These are phyloP conservation scores for Aspergillus neoniger DNA, from an alignment of 2,329 filamentous ascomycete genomes.

Conservation along the genomic window DNA sequence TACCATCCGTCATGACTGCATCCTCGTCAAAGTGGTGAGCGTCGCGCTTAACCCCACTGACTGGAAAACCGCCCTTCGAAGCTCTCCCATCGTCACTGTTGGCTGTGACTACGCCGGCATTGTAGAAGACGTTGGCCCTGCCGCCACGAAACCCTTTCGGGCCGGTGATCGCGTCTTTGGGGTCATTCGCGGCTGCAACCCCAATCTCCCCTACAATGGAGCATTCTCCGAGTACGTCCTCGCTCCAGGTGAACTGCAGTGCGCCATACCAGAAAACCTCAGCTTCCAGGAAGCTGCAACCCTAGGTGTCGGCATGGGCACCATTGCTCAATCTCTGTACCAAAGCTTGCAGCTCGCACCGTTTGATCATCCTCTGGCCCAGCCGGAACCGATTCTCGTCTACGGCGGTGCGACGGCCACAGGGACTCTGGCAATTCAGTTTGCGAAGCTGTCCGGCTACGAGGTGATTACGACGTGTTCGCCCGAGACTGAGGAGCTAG, in stretches of 20 bases:
- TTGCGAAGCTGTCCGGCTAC: conserved; percentile 39
- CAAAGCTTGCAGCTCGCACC: conserved; percentile 32
- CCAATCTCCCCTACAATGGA: conserved; percentile 37
- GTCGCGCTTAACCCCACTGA: conserved; percentile 3
- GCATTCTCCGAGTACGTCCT: conserved; percentile 57
- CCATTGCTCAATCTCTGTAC: conserved; percentile 51
- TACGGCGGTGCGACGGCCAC: conserved; percentile 45
- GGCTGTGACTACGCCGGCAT: conserved; percentile 4
- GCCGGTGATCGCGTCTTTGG: conserved; percentile 56
- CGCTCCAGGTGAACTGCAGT: conserved; percentile 51
- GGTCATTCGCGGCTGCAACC: conserved; percentile 16
- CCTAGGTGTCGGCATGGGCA: conserved; percentile 53
- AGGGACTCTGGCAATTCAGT: conserved; percentile 41
- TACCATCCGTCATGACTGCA: not conserved
- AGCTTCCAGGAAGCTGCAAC: conserved; percentile 56
- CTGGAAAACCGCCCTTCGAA: not conserved
- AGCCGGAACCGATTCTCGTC: conserved; percentile 33
- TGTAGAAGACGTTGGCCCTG: conserved; percentile 41
- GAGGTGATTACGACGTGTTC: conserved; percentile 37
- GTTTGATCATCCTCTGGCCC: conserved; percentile 25
- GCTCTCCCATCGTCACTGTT: not conserved
- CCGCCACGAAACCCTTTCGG: conserved; percentile 50
- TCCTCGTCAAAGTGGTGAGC: not conserved
- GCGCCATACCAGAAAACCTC: conserved; percentile 50
- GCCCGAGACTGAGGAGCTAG: conserved; percentile 33